Conservation (phyloP, 306 rosid species). For the Prunus salicina region DNA sequence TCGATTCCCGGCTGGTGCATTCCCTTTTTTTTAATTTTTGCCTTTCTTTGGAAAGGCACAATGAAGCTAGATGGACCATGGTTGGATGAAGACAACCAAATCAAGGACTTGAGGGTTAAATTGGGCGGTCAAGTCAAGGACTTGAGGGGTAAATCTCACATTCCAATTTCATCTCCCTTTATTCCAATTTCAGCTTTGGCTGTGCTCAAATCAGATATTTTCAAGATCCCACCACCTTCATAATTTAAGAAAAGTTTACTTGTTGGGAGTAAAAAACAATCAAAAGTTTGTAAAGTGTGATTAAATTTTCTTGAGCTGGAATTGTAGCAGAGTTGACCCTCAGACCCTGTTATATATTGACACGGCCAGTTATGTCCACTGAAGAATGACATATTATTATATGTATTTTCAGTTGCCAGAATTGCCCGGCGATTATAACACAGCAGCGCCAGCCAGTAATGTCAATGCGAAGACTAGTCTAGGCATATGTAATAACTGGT, state of each 20-base stretch:
- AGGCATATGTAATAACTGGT: too few species aligned
- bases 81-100: not conserved
- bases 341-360: too few species aligned
- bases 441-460: too few species aligned
- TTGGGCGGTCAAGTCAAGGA: not conserved
- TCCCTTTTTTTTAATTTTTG: fast-evolving
- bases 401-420: too few species aligned
- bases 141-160: not conserved
- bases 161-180: not conserved
- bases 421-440: too few species aligned
- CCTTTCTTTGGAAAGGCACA: not conserved
- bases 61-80: not conserved
- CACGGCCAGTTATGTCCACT: too few species aligned
- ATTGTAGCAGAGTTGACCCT: too few species aligned
- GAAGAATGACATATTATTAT: too few species aligned
- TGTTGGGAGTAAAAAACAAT: not conserved
- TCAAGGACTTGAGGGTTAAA: not conserved
- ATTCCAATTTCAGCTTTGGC: not conserved
- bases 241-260: not conserved
- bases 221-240: not conserved
- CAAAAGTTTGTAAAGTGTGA: too few species aligned
- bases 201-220: not conserved
- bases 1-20: conserved; percentile 61
- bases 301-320: too few species aligned
- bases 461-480: too few species aligned